Evolutionary conservation across 352 stramenopile genomes (phyloP).

Genomic region (Phytopythium montanum): DNA sequence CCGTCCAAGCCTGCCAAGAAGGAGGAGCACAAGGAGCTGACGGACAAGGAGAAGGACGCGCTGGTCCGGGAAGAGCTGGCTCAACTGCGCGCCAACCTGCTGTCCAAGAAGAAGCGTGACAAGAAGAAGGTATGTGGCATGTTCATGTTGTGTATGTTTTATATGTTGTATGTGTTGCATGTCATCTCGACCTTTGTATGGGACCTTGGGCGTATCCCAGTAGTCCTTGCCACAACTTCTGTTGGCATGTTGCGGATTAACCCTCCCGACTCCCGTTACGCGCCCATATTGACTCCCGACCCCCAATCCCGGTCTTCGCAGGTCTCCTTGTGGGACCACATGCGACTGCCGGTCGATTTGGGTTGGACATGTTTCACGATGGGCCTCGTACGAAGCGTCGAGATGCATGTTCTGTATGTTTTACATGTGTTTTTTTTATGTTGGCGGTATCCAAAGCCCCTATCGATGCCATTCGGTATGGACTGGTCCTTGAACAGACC

Average conservation of each 20-base stretch:
- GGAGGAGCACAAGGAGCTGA: constrained; percentile 53
- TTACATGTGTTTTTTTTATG: constrained; percentile 16
- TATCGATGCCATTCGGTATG: constrained; percentile 72
- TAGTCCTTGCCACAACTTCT: constrained; percentile 82
- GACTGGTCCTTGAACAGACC: constrained; percentile 91
- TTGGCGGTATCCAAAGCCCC: constrained; percentile 85
- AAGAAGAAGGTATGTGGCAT: constrained; percentile 83
- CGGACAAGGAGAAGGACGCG: constrained; percentile 78
- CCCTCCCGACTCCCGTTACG: constrained; percentile 89
- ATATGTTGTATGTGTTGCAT: constrained; percentile 13
- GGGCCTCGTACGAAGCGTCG: neutral
- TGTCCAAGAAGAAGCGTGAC: constrained; percentile 87
- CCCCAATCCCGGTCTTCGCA: constrained; percentile 50
- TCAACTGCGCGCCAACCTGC: constrained; percentile 67
- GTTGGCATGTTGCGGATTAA: constrained; percentile 89
- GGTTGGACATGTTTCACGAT: constrained; percentile 40
- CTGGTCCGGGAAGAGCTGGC: constrained; percentile 82
- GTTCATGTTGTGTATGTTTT: constrained; percentile 21
- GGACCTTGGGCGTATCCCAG: constrained; percentile 70
- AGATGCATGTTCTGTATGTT: too few relatives aligned
- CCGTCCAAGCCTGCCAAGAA: constrained; percentile 24
- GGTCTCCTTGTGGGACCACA: constrained; percentile 11
- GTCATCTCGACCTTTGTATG: neutral
- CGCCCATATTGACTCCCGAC: constrained; percentile 57
- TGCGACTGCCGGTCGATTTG: constrained; percentile 75